Evolutionary conservation across 257 asterid species (phyloP).

Genomic region (Leptodermis oblonga): DNA sequence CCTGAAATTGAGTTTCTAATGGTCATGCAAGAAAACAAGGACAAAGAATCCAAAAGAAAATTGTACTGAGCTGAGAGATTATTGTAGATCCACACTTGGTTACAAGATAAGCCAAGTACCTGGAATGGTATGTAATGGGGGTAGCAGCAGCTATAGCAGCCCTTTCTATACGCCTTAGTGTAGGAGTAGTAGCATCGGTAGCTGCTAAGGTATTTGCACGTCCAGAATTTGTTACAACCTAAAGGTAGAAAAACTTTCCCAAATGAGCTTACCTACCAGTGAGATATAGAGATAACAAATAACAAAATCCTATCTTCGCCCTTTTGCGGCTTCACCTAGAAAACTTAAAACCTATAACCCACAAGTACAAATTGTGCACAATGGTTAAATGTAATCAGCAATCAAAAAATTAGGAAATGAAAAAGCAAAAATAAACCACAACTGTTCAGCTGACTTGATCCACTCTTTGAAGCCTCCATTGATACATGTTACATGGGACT

Average conservation of each 20-base stretch:
- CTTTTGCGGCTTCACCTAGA: not conserved
- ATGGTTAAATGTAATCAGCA: not conserved
- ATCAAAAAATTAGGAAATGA: not conserved
- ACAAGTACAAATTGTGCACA: not conserved
- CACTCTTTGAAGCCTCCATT: not conserved
- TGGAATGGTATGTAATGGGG: slow-evolving; percentile 88
- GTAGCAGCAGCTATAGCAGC: slow-evolving; percentile 99
- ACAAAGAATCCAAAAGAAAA: not conserved
- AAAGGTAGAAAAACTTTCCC: slow-evolving; percentile 8
- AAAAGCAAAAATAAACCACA: not conserved
- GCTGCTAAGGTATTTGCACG: slow-evolving; percentile 98
- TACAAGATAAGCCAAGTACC: slow-evolving; percentile 39
- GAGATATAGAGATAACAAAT: not conserved
- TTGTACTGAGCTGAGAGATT: not conserved
- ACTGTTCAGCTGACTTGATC: not conserved
- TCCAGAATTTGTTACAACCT: slow-evolving; percentile 97
- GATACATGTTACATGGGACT: too few species aligned
- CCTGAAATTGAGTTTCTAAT: slow-evolving; percentile 41
- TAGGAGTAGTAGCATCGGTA: slow-evolving; percentile 95
- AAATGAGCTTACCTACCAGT: not conserved
- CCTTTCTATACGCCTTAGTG: slow-evolving; percentile 95
- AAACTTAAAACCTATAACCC: not conserved
- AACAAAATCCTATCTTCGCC: not conserved
- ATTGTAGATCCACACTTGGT: not conserved
- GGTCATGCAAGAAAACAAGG: slow-evolving; percentile 10